Base-by-base conservation (phyloP, 1,284 basidiomycete species). In the Cutaneotrichosporon sp. region DNA sequence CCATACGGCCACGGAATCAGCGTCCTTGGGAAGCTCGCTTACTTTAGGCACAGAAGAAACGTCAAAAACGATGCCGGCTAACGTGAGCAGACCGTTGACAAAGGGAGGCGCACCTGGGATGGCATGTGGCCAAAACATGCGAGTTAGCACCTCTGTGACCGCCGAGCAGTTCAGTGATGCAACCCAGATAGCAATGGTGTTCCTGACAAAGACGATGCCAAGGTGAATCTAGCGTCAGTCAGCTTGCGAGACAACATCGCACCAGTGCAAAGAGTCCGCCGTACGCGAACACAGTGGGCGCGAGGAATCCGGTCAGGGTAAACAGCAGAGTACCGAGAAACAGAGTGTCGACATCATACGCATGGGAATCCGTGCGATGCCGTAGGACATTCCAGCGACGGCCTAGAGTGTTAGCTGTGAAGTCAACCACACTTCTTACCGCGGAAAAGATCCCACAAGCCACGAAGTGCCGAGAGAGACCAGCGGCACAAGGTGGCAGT, bases 251-350 rank as follows among this genome's bases (percentile, higher is more conserved):
- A 2, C 20, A 8, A 3, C n/a, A 36, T 65, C 83, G 70, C 53
- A 91, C 88, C 52, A 83, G 58, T 3, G 86, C 85, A 61, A 97
- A 94, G 1, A 92, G 76, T 0, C 83, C 73, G 61, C 93, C 91
- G 70, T 94, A 98, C 0, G 85, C 86, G 22, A 88, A 67, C 2
- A 94, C 83, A 0, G 96, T 97, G 1, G 96, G 94, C 52, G 90
- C 86, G 4, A 97, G 79, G 70, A 98, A 97, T 0, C 86, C 84
- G 4, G 90, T 80, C 15, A 97, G 80, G 0, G 92, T 97, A 76
- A 98, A 97, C 21, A 98, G 79, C 40, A 98, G 86, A 0, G 94
- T 94, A 14, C 94, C 94, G 26, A 98, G 84, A 26, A 97, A 79
- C 12, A 97, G 80, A 70, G 97, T 92, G 70, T 98, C 94, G 22